These are phyloP conservation scores for Fusarium albosuccineum DNA, from an alignment of 2,329 filamentous ascomycete species.

Conservation along the genomic window DNA sequence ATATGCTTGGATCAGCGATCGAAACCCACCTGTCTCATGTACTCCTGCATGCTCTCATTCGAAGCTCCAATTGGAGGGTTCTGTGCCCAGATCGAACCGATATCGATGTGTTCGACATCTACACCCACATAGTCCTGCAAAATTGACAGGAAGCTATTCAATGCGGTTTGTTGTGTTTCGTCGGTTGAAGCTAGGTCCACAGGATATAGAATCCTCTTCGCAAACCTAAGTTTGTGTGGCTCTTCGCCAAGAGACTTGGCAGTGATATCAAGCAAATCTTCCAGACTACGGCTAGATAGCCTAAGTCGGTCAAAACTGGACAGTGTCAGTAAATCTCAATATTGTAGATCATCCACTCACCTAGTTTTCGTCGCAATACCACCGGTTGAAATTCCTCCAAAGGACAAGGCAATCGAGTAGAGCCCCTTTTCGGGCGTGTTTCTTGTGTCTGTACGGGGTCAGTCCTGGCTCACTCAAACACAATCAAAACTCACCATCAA, in stretches of 20 bases:
- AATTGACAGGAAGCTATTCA: slow-evolving; percentile 41
- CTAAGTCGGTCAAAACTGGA: slow-evolving; percentile 41
- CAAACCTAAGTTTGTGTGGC: background rate
- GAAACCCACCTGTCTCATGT: slow-evolving; percentile 47
- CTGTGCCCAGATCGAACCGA: slow-evolving; percentile 39
- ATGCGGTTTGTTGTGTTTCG: slow-evolving; percentile 19
- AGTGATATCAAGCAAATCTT: slow-evolving; percentile 41
- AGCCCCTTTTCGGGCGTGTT: slow-evolving; percentile 44
- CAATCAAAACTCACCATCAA: slow-evolving; percentile 51
- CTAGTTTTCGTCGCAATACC: slow-evolving; percentile 32
- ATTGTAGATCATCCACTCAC: slow-evolving; percentile 24
- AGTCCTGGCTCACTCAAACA: slow-evolving; percentile 11
- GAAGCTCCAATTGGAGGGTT: slow-evolving; percentile 14
- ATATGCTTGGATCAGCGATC: background rate
- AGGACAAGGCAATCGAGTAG: slow-evolving; percentile 48
- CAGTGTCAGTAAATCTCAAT: background rate
- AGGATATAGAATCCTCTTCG: slow-evolving; percentile 44
- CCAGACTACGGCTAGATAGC: slow-evolving; percentile 44
- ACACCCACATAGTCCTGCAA: slow-evolving; percentile 39
- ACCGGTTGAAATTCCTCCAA: slow-evolving; percentile 18
- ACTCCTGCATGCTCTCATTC: slow-evolving; percentile 40
- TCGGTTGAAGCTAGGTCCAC: slow-evolving; percentile 37
- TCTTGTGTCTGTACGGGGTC: slow-evolving; percentile 42
- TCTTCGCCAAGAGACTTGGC: background rate
- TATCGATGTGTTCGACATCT: slow-evolving; percentile 28